Conservation (phyloP, 129 eudicot species). For the Flaveria linearis region DNA sequence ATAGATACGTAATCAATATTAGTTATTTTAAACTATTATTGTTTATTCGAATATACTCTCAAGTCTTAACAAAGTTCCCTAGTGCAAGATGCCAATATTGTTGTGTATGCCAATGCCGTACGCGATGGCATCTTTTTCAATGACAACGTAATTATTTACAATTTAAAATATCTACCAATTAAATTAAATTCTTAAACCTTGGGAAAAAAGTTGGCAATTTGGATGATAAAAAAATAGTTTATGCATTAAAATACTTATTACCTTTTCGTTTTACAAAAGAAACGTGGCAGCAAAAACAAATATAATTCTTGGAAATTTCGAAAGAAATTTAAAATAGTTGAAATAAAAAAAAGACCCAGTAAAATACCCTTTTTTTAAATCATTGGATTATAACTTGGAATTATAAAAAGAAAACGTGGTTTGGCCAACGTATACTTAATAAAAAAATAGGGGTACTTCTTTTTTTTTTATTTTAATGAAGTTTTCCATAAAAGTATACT, state of each 20-base stretch:
- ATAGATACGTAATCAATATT: neutral
- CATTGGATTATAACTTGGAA: neutral
- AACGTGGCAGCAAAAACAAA: neutral
- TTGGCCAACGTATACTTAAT: neutral
- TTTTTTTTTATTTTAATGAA: conserved; percentile 1
- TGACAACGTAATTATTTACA: conserved; percentile 9
- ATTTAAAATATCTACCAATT: neutral
- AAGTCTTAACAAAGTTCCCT: conserved; percentile 14
- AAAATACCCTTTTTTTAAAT: neutral
- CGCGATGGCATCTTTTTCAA: conserved; percentile 25
- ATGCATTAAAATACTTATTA: neutral
- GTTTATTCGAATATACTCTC: conserved; percentile 17
- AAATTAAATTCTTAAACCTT: neutral
- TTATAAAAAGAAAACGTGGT: conserved; percentile 9
- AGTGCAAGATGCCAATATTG: conserved; percentile 28
- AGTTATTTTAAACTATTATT: neutral
- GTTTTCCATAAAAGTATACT: neutral
- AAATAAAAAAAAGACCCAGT: neutral
- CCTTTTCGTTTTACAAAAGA: neutral
- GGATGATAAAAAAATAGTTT: neutral
- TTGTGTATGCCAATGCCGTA: conserved; percentile 30
- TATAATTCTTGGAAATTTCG: neutral
- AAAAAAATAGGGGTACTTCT: neutral
- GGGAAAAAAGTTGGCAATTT: neutral
- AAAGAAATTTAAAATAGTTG: neutral